Evolutionary conservation across 352 stramenopile genomes (phyloP).

Genomic region (Globisporangium splendens): DNA sequence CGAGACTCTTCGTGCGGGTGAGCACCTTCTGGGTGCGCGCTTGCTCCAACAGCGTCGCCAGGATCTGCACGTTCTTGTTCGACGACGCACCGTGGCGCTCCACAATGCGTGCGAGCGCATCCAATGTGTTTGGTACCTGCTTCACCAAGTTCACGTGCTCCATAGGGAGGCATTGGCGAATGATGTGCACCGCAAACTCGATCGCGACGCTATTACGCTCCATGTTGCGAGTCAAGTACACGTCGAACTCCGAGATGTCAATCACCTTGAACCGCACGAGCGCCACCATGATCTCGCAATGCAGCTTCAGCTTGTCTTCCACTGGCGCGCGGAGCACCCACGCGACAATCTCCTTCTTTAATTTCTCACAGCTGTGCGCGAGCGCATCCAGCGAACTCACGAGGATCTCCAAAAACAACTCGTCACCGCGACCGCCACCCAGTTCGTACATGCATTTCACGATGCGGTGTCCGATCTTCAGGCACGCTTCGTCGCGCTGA

Average conservation of each 20-base stretch:
- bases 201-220: slow-evolving; percentile 94
- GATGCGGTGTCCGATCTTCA: slow-evolving; percentile 96
- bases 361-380: slow-evolving; percentile 88
- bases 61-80: slow-evolving; percentile 87
- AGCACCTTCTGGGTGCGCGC: slow-evolving; percentile 55
- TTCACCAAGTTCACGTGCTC: slow-evolving; percentile 90
- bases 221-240: slow-evolving; percentile 94
- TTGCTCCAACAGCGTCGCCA: slow-evolving; percentile 75
- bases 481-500: slow-evolving; percentile 86
- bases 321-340: slow-evolving; percentile 94
- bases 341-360: slow-evolving; percentile 92
- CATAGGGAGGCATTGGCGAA: slow-evolving; percentile 89
- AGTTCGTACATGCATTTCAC: slow-evolving; percentile 98
- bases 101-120: slow-evolving; percentile 85
- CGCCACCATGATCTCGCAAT: slow-evolving; percentile 94
- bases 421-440: slow-evolving; percentile 78
- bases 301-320: slow-evolving; percentile 93
- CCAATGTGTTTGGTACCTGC: slow-evolving; percentile 93
- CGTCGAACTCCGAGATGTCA: slow-evolving; percentile 91
- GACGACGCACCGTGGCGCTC: slow-evolving; percentile 70
- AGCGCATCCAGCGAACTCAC: slow-evolving; percentile 94
- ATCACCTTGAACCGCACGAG: slow-evolving; percentile 95
- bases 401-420: slow-evolving; percentile 94
- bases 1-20: slow-evolving; percentile 40
- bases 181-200: slow-evolving; percentile 96